A percentile compares a stretch with the other conserved stretches of the same genome.
Evolutionary conservation across 148 eudicot species (phyloP).

Genomic region (Hydrangea macrophylla): DNA sequence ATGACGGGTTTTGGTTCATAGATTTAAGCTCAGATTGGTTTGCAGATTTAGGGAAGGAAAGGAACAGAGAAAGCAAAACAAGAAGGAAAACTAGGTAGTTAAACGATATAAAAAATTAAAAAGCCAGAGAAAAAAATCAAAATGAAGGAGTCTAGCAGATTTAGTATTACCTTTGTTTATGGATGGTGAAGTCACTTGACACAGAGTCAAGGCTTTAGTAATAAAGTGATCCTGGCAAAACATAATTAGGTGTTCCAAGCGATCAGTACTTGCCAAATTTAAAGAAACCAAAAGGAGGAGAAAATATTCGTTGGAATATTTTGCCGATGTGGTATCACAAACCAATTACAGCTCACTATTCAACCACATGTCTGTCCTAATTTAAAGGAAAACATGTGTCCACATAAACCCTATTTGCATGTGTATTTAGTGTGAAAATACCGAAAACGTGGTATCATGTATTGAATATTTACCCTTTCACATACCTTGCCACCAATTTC

Average conservation of each 20-base stretch:
- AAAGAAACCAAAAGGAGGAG: not conserved
- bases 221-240: constrained; percentile 39
- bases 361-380: too few species aligned
- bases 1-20: not conserved
- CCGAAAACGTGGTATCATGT: too few species aligned
- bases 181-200: constrained; percentile 11
- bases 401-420: not conserved
- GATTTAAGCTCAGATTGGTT: not conserved
- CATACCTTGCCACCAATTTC: constrained; percentile 97
- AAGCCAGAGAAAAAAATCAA: too few species aligned
- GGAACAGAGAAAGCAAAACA: not conserved
- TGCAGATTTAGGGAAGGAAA: not conserved
- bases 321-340: too few species aligned
- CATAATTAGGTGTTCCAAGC: not conserved
- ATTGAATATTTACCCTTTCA: too few species aligned
- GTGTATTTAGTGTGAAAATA: too few species aligned
- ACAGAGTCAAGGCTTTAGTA: constrained; percentile 19
- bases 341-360: too few species aligned
- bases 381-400: too few species aligned
- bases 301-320: too few species aligned
- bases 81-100: too few species aligned
- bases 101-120: too few species aligned
- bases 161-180: not conserved
- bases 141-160: too few species aligned
- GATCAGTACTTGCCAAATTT: not conserved